These are phyloP conservation scores for Lichenothelia convexa DNA, from an alignment of 495 filamentous ascomycete species.

Conservation along the genomic window DNA sequence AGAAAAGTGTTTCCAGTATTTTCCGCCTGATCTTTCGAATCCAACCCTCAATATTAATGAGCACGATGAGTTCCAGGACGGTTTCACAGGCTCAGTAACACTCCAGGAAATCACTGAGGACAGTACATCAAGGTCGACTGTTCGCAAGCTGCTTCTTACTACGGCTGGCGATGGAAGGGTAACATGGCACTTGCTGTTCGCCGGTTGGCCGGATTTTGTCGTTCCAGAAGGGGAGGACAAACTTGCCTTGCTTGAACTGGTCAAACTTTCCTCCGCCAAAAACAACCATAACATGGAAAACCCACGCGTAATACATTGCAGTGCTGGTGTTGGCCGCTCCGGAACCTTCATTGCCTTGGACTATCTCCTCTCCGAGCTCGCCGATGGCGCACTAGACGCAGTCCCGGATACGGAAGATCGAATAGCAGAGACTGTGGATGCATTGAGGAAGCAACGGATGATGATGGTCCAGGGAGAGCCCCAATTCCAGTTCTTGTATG, in stretches of 20 bases:
- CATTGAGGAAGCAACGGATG: slow-evolving; percentile 72
- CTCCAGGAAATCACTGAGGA: slow-evolving; percentile 31
- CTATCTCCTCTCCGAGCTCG: slow-evolving; percentile 65
- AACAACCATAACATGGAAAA: slow-evolving; percentile 47
- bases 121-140: slow-evolving; percentile 30
- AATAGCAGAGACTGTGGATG: slow-evolving; percentile 59
- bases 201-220: slow-evolving; percentile 84
- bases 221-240: slow-evolving; percentile 69
- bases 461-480: slow-evolving; percentile 87
- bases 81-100: slow-evolving; percentile 35
- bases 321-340: slow-evolving; percentile 81
- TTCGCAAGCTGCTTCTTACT: slow-evolving; percentile 35
- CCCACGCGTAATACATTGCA: slow-evolving; percentile 83
- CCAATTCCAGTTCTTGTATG: slow-evolving; percentile 82
- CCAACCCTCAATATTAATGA: slow-evolving; percentile 36
- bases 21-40: slow-evolving; percentile 41
- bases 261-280: slow-evolving; percentile 47
- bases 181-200: slow-evolving; percentile 82
- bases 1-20: slow-evolving; percentile 90
- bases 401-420: slow-evolving; percentile 20
- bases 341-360: slow-evolving; percentile 94
- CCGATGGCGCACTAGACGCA: slow-evolving; percentile 46
- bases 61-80: slow-evolving; percentile 41
- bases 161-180: slow-evolving; percentile 44
- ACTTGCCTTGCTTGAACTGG: slow-evolving; percentile 56